These are phyloP conservation scores for Isatis tinctoria DNA, from an alignment of 345 rosid species.

Conservation along the genomic window DNA sequence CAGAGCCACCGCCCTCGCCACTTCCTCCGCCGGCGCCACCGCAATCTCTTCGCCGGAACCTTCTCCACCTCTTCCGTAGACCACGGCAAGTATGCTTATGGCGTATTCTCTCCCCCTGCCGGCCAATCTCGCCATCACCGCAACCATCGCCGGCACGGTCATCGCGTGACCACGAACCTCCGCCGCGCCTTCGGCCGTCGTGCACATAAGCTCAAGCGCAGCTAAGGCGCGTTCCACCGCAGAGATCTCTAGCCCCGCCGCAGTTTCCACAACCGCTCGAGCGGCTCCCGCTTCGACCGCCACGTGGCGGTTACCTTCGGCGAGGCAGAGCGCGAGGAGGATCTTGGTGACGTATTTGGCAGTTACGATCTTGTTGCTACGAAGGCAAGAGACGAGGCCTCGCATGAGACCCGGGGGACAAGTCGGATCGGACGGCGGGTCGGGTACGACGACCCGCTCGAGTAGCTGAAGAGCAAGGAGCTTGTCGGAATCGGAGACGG, in stretches of 20 bases:
- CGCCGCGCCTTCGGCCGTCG: constrained; percentile 70
- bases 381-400: constrained; percentile 49
- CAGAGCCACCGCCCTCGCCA: constrained; percentile 76
- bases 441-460: constrained; percentile 66
- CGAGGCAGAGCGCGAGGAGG: constrained; percentile 71
- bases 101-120: constrained; percentile 89
- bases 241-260: constrained; percentile 58
- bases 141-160: constrained; percentile 89
- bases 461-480: constrained; percentile 66
- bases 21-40: constrained; percentile 80
- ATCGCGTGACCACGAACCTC: constrained; percentile 75
- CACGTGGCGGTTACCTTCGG: constrained; percentile 66
- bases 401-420: constrained; percentile 75
- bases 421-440: constrained; percentile 65
- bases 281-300: constrained; percentile 83
- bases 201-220: constrained; percentile 77
- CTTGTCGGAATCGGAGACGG: constrained; percentile 54
- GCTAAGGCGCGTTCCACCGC: constrained; percentile 79
- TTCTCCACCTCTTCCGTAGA: constrained; percentile 40
- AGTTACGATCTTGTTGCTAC: constrained; percentile 37
- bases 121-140: constrained; percentile 75
- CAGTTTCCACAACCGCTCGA: constrained; percentile 62
- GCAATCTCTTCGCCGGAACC: constrained; percentile 7
- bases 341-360: constrained; percentile 70
- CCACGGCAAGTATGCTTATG: constrained; percentile 63